phyloP scores from a whole-genome alignment of 75 land plant genomes.

The Selaginella tamariscina region DNA sequence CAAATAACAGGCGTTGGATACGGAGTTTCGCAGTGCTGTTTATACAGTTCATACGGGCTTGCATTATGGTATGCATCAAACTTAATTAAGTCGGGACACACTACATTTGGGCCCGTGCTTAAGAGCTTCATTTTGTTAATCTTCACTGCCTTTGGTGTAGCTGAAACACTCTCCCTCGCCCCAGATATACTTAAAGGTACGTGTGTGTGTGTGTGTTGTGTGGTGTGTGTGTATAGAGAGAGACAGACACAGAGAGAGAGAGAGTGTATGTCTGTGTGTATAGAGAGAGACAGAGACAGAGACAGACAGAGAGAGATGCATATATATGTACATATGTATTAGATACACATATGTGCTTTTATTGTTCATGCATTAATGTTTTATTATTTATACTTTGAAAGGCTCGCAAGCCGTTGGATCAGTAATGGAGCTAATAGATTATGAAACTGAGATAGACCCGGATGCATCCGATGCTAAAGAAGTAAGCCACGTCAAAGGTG shows the following conservation, averaged over 20 bases:
- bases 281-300: too few relatives aligned
- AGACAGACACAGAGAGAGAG: too few relatives aligned
- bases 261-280: too few relatives aligned
- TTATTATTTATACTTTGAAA: too few relatives aligned
- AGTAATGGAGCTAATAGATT: conserved; percentile 66
- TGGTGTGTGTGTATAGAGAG: too few relatives aligned
- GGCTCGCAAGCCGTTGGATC: conserved; percentile 72
- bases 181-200: conserved; percentile 73
- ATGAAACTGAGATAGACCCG: conserved; percentile 36
- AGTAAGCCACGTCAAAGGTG: conserved; percentile 37
- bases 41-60: conserved; percentile 67
- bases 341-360: too few relatives aligned
- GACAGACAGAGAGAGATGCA: too few relatives aligned
- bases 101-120: conserved; percentile 69
- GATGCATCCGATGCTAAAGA: conserved; percentile 14
- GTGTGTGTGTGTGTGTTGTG: too few relatives aligned
- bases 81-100: conserved; percentile 49
- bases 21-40: conserved; percentile 69
- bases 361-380: too few relatives aligned
- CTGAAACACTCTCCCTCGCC: conserved; percentile 69
- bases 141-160: conserved; percentile 81
- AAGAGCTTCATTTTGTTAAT: conserved; percentile 90
- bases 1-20: conserved; percentile 76
- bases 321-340: too few relatives aligned
- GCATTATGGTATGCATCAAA: conserved; percentile 85